Conservation (phyloP, 2,329 filamentous ascomycete species). For the Aspergillus melleus region DNA sequence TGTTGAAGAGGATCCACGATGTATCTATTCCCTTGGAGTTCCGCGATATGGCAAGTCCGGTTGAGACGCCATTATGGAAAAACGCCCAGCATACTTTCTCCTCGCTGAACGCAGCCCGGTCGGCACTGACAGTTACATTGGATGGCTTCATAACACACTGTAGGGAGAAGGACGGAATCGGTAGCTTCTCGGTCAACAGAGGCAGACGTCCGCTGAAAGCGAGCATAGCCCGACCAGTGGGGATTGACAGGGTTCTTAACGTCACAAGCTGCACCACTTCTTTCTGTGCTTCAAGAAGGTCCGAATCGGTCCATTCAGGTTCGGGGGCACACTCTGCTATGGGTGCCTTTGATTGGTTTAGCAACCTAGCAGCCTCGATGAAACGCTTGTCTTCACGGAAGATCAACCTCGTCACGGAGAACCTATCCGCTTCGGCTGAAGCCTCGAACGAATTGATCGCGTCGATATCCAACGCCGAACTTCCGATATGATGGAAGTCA, state of each 20-base stretch:
- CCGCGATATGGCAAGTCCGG: constrained; percentile 84
- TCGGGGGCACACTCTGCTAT: constrained; percentile 74
- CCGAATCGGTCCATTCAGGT: constrained; percentile 78
- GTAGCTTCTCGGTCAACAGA: constrained; percentile 87
- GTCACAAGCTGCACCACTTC: constrained; percentile 84
- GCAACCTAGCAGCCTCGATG: constrained; percentile 76
- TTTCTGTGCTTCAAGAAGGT: constrained; percentile 89
- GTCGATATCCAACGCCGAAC: constrained; percentile 49
- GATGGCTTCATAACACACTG: constrained; percentile 89
- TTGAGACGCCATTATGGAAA: constrained; percentile 95
- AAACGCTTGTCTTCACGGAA: constrained; percentile 91
- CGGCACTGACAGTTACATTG: constrained; percentile 90
- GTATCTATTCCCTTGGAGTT: constrained; percentile 93
- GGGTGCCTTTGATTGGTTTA: constrained; percentile 82
- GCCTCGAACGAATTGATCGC: constrained; percentile 66
- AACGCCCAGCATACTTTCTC: constrained; percentile 99
- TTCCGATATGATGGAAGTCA: constrained; percentile 77
- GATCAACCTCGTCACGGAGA: constrained; percentile 78
- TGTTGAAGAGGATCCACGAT: constrained; percentile 98
- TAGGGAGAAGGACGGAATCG: constrained; percentile 85
- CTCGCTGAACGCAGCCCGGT: constrained; percentile 82
- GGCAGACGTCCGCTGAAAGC: constrained; percentile 86
- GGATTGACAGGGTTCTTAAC: constrained; percentile 82
- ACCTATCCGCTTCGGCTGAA: constrained; percentile 78
- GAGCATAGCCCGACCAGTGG: constrained; percentile 81